Conservation (phyloP, 805 yeast species). For the Candida oleophila region DNA sequence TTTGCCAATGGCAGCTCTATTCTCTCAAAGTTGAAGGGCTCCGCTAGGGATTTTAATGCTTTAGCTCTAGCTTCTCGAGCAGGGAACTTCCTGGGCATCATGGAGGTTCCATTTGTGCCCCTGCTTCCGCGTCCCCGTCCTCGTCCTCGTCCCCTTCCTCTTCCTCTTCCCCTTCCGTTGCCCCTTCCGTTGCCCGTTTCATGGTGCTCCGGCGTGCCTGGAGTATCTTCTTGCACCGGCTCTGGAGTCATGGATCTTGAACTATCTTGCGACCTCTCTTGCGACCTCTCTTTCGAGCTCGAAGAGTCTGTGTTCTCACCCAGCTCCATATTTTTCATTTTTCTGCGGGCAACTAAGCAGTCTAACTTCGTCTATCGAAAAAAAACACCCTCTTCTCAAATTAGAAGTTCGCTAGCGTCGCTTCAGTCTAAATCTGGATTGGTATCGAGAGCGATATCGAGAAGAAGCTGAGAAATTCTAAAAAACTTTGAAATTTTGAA, state of each 20-base stretch:
- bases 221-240: neutral
- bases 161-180: neutral
- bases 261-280: neutral
- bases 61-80: slow-evolving; percentile 1
- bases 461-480: neutral
- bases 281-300: neutral
- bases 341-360: neutral
- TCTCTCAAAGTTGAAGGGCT: neutral
- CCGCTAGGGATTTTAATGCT: neutral
- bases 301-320: neutral
- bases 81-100: neutral
- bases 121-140: neutral
- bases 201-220: too few species aligned
- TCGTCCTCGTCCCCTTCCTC: neutral
- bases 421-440: too few species aligned
- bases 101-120: neutral
- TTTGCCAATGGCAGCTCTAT: neutral
- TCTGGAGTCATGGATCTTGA: neutral
- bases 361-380: neutral
- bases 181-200: too few species aligned
- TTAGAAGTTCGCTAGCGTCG: neutral
- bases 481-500: neutral
- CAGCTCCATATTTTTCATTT: neutral
- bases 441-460: neutral
- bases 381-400: neutral